phyloP scores from a whole-genome alignment of 2,329 filamentous ascomycete genomes.

The Phoma sp. region DNA sequence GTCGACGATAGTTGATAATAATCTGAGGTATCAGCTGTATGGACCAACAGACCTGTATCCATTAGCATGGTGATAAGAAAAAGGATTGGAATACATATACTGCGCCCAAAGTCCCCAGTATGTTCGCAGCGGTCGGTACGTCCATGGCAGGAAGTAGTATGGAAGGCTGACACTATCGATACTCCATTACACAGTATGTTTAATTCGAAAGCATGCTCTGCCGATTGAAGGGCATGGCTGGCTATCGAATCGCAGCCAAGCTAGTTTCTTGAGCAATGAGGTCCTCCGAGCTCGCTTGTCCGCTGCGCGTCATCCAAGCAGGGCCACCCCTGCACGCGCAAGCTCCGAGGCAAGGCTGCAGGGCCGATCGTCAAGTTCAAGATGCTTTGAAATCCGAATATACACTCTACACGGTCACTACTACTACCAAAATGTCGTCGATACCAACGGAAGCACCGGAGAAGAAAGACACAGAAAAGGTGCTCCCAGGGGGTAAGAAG shows the following conservation, averaged over 20 bases:
- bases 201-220: constrained; percentile 1
- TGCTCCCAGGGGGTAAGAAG: constrained; percentile 53
- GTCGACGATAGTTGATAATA: constrained; percentile 68
- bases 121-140: constrained; percentile 61
- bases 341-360: constrained; percentile 20
- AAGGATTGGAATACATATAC: constrained; percentile 41
- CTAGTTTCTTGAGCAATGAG: constrained; percentile 4
- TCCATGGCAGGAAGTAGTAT: constrained; percentile 52
- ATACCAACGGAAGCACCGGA: constrained; percentile 28
- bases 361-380: constrained; percentile 8
- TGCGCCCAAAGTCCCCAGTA: constrained; percentile 65
- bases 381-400: constrained; percentile 29
- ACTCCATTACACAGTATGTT: neutral
- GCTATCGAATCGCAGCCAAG: constrained; percentile 9
- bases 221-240: neutral
- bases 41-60: constrained; percentile 64
- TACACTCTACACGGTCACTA: constrained; percentile 1
- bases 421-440: constrained; percentile 28
- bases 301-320: constrained; percentile 9
- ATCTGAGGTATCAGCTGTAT: constrained; percentile 74
- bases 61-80: constrained; percentile 9
- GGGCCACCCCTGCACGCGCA: constrained; percentile 17
- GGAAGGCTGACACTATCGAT: neutral
- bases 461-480: constrained; percentile 35
- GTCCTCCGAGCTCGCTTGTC: constrained; percentile 7